These are phyloP conservation scores for Daldinia caldariorum DNA, from an alignment of 495 filamentous ascomycete genomes.

Conservation along the genomic window DNA sequence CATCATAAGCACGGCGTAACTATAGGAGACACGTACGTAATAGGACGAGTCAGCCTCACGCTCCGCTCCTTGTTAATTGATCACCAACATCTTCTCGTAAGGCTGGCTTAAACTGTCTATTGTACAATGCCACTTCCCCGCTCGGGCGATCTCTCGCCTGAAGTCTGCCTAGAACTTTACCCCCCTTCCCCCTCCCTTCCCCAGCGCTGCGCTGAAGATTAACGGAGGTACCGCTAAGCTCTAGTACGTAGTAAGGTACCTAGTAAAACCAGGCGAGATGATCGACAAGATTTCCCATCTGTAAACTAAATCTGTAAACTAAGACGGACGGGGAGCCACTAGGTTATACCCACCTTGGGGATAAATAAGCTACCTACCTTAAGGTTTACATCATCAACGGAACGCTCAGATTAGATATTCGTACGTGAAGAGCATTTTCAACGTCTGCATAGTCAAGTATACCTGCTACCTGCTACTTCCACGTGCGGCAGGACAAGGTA, in stretches of 20 bases:
- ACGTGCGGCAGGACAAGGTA: neutral
- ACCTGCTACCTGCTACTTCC: neutral
- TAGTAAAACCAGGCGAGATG: neutral
- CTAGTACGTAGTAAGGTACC: neutral
- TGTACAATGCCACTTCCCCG: neutral
- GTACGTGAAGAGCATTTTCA: neutral
- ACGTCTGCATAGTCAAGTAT: neutral
- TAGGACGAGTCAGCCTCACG: conserved; percentile 38
- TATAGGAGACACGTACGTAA: conserved; percentile 21
- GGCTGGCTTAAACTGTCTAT: conserved; percentile 2
- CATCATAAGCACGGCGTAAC: conserved; percentile 30
- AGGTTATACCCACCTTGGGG: neutral
- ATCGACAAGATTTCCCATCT: neutral
- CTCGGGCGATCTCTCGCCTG: neutral
- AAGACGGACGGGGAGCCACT: neutral
- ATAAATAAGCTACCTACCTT: neutral
- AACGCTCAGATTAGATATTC: neutral
- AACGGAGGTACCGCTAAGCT: neutral
- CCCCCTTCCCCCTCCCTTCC: neutral
- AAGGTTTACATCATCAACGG: neutral
- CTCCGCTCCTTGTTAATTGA: conserved; percentile 18
- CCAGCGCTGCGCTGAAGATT: conserved; percentile 4
- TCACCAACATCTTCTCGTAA: conserved; percentile 10
- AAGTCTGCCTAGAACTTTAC: neutral
- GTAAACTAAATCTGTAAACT: neutral